Base-by-base conservation (phyloP, 352 stramenopile species). In the Globisporangium alternatum region DNA sequence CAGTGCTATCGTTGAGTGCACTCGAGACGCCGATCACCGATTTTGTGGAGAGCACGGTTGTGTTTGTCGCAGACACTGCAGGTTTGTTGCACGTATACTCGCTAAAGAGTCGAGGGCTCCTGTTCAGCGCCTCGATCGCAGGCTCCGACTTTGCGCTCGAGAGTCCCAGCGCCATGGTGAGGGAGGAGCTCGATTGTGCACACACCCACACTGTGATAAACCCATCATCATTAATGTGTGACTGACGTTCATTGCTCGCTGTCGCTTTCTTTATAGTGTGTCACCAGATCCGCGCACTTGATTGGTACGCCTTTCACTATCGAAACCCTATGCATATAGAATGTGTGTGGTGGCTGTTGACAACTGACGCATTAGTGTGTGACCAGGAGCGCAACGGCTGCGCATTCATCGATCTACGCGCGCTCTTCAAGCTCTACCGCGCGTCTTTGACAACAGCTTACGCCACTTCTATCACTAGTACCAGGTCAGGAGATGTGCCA, bases 61-160 rank as follows among this genome's bases (percentile, higher is more conserved):
- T 79, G 12, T 75, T 87, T 8, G 62, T 88, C 13, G 76, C 66
- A 1, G 81, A 86, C 51, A 62, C 45, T 2, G 39, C 37, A 0
- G 52, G 65, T 5, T 43, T 64, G 5, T 67, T 91, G 8, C 58
- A 78, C 43, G 74, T 60, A 13, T 81, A 76, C 39, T 64, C 64
- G 15, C 66, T 76, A 1, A 71, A 71, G 4, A 67, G 59, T 5
- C 68, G 68, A 13, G 48, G 28, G 28, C 64, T 66, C 15, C 7
- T 81, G n/a, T 71, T 77, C 28, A 74, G 48, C 9, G 66, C 60
- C 10, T 55, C 52, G 3, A 72, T 71, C 37, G 53, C 54, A 31
- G 49, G 39, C 21, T 28, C 54, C 2, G 52, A 48, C 5, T 17
- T 66, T 53, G 41, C 61, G 12, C 30, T 76, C 5, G 58, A 51